Base-by-base conservation (phyloP, 2,329 filamentous ascomycete genomes). In the Mollisiaceae sp. region DNA sequence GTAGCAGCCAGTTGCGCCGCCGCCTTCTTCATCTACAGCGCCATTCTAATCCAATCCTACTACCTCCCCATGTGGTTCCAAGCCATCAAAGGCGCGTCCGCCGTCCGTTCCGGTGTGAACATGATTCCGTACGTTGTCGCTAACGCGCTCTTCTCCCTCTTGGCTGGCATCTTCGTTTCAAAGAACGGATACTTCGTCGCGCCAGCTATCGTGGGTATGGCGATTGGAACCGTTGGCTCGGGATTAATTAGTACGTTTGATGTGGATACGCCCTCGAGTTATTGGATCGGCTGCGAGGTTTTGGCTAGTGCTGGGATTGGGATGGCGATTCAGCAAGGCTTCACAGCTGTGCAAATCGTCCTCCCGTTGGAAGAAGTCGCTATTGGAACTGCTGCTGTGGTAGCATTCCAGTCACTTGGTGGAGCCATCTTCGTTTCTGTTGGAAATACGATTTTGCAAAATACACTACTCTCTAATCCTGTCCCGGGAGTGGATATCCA, bases 401-500 rank as follows among this genome's bases (percentile, higher is more conserved):
- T 82, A n/a, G 78, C 78, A 2, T 74, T 76, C 18, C 80, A 82
- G 67, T 79, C 77, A 18, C 74, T 83, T 0, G 80, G 80, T 6
- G 81, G 79, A n/a, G 79, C 81, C 1, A 69, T 82, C 11, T 82
- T 82, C 67, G 77, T 82, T n/a, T 80, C 80, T 4, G 78, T 80
- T 35, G 80, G 79, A 5, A 80, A 82, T 68, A 80, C 75, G 52
- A 73, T 81, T 2, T 78, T 82, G 43, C 76, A 78, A 61, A 78
- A 76, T 62, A 73, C 76, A 38, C 74, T 82, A 0, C 55, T 75
- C 0, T 62, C 61, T 2, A 18, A 57, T 20, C 66, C 27, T 6
- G 27, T 73, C 36, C 72, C 73, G 0, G 71, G 68, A 12, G 64
- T 76, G 6, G 66, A 77, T 55, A 62, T 73, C 0, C 24, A 64